Evolutionary conservation across 345 rosid species (phyloP).

Genomic region (Cardamine chenopodiifolia): DNA sequence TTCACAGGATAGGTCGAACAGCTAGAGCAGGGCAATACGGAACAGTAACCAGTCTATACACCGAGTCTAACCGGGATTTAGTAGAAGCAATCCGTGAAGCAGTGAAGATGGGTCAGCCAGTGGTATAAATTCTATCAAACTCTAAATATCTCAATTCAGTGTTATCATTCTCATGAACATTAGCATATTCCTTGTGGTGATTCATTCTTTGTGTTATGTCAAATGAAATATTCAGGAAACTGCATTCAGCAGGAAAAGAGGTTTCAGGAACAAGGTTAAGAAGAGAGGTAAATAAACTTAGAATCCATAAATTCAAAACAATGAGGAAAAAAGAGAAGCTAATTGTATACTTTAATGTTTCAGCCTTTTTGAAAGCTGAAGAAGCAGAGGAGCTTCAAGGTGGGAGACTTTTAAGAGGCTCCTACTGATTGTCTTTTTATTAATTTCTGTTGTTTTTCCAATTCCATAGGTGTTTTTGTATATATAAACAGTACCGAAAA

Average conservation of each 20-base stretch:
- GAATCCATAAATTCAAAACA: background rate
- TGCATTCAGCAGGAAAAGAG: slow-evolving; percentile 47
- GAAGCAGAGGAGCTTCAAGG: slow-evolving; percentile 32
- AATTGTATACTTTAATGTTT: slow-evolving; percentile 13
- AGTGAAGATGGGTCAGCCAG: slow-evolving; percentile 67
- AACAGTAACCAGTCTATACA: slow-evolving; percentile 87
- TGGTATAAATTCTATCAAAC: slow-evolving; percentile 58
- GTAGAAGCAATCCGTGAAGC: slow-evolving; percentile 84
- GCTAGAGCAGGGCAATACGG: slow-evolving; percentile 97
- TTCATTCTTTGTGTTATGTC: slow-evolving; percentile 17
- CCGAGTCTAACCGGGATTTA: slow-evolving; percentile 70
- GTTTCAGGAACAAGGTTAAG: slow-evolving; percentile 47
- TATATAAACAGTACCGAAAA: background rate
- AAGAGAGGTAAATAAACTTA: slow-evolving; percentile 43
- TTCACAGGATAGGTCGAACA: slow-evolving; percentile 95
- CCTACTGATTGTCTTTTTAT: background rate
- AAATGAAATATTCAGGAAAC: slow-evolving; percentile 39
- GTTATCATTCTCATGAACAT: background rate
- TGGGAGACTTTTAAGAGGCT: slow-evolving; percentile 18
- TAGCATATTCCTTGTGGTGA: background rate
- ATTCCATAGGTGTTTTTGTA: slow-evolving; percentile 4
- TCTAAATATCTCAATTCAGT: background rate
- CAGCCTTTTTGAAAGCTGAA: slow-evolving; percentile 36
- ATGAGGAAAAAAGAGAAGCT: slow-evolving; percentile 6
- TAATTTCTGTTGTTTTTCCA: background rate